phyloP scores from a whole-genome alignment of 768 basidiomycete genomes.

The Gymnopilus junonius region DNA sequence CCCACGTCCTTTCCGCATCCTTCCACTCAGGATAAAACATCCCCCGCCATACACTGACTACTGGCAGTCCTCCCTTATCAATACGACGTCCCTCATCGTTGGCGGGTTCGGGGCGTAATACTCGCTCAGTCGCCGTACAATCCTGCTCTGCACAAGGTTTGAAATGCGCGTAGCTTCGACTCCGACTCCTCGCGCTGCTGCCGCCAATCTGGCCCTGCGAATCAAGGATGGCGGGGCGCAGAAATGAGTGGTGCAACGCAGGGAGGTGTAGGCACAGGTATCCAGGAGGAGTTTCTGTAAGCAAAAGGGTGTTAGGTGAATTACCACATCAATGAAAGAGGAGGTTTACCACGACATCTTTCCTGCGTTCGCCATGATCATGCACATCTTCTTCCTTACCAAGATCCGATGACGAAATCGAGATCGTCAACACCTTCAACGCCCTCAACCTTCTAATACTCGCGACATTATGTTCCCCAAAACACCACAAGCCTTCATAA shows the following conservation, averaged over 20 bases:
- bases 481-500: conserved; percentile 1
- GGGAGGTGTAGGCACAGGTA: neutral
- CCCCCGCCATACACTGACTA: neutral
- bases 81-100: too few relatives aligned
- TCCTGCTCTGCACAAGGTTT: neutral
- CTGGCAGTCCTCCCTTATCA: too few relatives aligned
- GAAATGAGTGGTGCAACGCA: neutral
- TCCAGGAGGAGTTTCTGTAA: neutral
- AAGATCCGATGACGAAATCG: neutral
- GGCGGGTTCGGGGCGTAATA: neutral
- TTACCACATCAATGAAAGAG: too few relatives aligned
- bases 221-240: neutral
- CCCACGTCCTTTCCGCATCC: neutral
- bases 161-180: neutral
- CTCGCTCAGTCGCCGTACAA: neutral
- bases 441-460: neutral
- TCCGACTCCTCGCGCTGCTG: neutral
- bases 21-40: neutral
- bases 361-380: neutral
- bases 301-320: too few relatives aligned
- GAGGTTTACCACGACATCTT: neutral
- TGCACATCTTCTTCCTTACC: too few relatives aligned
- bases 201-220: too few relatives aligned
- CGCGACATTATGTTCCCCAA: conserved; percentile 1
- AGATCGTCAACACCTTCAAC: neutral